Percentiles rank a stretch among this genome's conserved stretches.
Conservation (phyloP, 257 asterid species). For the Salvia rosmarinus region DNA sequence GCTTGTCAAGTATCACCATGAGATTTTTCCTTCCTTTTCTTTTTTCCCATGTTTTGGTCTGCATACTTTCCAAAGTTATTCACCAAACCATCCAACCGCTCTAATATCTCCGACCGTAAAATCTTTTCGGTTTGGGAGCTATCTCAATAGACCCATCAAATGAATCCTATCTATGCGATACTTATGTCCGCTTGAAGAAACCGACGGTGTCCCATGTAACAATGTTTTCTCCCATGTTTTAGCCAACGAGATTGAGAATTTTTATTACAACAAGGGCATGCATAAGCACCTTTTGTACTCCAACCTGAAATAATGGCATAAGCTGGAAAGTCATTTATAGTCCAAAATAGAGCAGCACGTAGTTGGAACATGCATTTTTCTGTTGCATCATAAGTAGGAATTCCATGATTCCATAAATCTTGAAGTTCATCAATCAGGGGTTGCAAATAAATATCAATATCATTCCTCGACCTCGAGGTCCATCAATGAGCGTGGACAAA, state of each 20-base stretch:
- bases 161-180: no score
- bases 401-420: no score
- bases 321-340: no score
- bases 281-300: neutral
- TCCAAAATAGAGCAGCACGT: no score
- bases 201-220: no score
- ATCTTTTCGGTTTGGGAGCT: neutral
- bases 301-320: neutral
- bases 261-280: constrained; percentile 6
- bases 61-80: neutral
- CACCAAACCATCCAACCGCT: neutral
- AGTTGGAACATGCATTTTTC: no score
- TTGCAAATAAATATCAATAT: no score
- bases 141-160: neutral
- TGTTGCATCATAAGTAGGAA: no score
- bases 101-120: neutral
- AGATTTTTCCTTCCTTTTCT: neutral
- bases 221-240: neutral
- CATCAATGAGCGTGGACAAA: no score
- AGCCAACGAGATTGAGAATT: neutral
- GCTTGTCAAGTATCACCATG: neutral
- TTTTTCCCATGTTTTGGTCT: neutral
- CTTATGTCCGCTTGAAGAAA: no score
- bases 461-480: no score
- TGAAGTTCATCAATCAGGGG: no score